phyloP scores from a whole-genome alignment of 805 yeast species.

The Starmerella sirachaensis region DNA sequence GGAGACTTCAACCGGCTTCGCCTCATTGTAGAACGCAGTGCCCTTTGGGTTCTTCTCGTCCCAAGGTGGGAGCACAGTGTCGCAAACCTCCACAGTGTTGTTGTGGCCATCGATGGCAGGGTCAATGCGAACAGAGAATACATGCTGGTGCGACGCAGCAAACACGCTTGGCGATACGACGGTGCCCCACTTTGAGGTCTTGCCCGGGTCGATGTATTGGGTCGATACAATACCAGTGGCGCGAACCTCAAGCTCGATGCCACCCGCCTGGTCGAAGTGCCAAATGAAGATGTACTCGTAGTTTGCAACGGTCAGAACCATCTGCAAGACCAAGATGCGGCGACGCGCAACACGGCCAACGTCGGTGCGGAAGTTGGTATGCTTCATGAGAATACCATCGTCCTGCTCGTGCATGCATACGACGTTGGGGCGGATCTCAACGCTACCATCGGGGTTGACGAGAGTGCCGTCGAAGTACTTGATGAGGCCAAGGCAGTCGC shows the following conservation, averaged over 20 bases:
- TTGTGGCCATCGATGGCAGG: slow-evolving; percentile 72
- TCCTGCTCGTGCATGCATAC: slow-evolving; percentile 81
- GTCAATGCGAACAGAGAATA: slow-evolving; percentile 67
- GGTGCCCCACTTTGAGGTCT: slow-evolving; percentile 59
- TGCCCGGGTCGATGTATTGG: slow-evolving; percentile 65
- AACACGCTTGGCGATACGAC: slow-evolving; percentile 66
- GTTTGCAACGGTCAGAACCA: slow-evolving; percentile 74
- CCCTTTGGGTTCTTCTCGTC: slow-evolving; percentile 51
- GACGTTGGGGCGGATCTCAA: slow-evolving; percentile 52
- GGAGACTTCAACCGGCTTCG: slow-evolving; percentile 54
- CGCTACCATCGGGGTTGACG: slow-evolving; percentile 47
- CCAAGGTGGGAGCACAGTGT: slow-evolving; percentile 48
- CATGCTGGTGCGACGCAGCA: slow-evolving; percentile 79
- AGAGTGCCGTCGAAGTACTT: slow-evolving; percentile 56
- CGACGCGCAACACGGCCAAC: slow-evolving; percentile 65
- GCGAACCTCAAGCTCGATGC: slow-evolving; percentile 63
- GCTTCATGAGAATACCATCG: slow-evolving; percentile 65
- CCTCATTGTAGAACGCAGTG: slow-evolving; percentile 55
- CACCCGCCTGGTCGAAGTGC: slow-evolving; percentile 67
- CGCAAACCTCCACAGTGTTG: slow-evolving; percentile 64
- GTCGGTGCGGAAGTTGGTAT: slow-evolving; percentile 62
- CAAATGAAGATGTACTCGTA: slow-evolving; percentile 67
- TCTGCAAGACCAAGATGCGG: slow-evolving; percentile 68
- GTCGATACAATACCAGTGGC: slow-evolving; percentile 81
- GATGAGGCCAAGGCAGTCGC: slow-evolving; percentile 74